These are phyloP conservation scores for Stemphylium beticola DNA, from an alignment of 2,329 filamentous ascomycete species.

Conservation along the genomic window DNA sequence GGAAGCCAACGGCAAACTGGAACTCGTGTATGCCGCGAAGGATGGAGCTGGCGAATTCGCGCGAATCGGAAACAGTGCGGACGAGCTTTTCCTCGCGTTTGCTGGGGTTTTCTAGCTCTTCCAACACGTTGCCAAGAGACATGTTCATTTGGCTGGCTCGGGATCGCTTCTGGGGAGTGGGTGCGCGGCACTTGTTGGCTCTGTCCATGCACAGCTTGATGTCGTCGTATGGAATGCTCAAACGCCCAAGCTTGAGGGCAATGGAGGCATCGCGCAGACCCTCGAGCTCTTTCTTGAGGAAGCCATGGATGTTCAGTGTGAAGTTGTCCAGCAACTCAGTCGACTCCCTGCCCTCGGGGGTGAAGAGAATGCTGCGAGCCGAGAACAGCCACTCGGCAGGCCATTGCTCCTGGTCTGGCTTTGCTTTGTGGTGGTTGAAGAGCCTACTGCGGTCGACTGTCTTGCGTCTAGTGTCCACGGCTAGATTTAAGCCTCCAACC, in stretches of 20 bases:
- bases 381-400: slow-evolving; percentile 96
- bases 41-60: slow-evolving; percentile 88
- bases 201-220: slow-evolving; percentile 67
- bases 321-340: slow-evolving; percentile 88
- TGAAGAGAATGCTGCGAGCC: slow-evolving; percentile 85
- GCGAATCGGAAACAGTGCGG: slow-evolving; percentile 86
- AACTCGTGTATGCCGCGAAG: slow-evolving; percentile 94
- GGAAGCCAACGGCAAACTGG: slow-evolving; percentile 90
- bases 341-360: slow-evolving; percentile 80
- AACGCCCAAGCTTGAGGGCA: slow-evolving; percentile 84
- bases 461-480: slow-evolving; percentile 89
- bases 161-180: slow-evolving; percentile 22
- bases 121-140: slow-evolving; percentile 73
- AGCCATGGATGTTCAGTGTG: slow-evolving; percentile 88
- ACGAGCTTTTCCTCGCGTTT: slow-evolving; percentile 72
- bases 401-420: slow-evolving; percentile 62
- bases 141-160: slow-evolving; percentile 58
- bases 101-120: slow-evolving; percentile 74
- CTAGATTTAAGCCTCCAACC: slow-evolving; percentile 81
- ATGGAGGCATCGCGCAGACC: slow-evolving; percentile 90
- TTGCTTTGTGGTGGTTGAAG: slow-evolving; percentile 69
- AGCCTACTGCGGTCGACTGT: slow-evolving; percentile 89
- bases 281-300: slow-evolving; percentile 82
- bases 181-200: slow-evolving; percentile 56
- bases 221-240: slow-evolving; percentile 92